These are phyloP conservation scores for Yamadazyma songkhlaensis DNA, from an alignment of 1,139 yeast genomes.

Conservation along the genomic window DNA sequence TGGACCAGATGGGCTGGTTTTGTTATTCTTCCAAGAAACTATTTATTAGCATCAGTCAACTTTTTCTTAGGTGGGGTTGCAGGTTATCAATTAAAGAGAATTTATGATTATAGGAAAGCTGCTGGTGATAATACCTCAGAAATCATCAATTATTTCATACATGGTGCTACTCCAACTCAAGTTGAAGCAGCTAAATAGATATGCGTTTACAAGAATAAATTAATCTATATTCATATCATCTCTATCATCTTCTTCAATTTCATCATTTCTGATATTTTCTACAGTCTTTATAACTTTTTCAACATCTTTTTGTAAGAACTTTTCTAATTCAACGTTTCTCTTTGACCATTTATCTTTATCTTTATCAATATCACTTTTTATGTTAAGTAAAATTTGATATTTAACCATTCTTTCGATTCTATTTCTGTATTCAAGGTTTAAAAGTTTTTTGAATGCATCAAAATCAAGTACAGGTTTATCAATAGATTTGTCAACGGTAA, in stretches of 20 bases:
- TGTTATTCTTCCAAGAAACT: conserved; percentile 86
- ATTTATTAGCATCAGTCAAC: conserved; percentile 86
- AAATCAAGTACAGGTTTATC: conserved; percentile 26
- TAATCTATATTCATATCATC: background rate
- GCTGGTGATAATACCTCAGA: conserved; percentile 50
- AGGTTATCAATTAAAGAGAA: conserved; percentile 74
- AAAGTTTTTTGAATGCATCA: conserved; percentile 26
- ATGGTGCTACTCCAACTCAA: conserved; percentile 29
- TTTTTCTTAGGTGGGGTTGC: conserved; percentile 92
- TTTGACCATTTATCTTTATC: conserved; percentile 41
- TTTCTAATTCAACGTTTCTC: conserved; percentile 36
- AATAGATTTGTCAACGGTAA: conserved; percentile 3
- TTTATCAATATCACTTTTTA: conserved; percentile 29
- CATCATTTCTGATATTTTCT: conserved; percentile 23
- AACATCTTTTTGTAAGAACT: conserved; percentile 29
- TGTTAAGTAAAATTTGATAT: conserved; percentile 32
- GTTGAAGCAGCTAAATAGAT: conserved; percentile 4
- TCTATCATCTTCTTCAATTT: conserved; percentile 10
- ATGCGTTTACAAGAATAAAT: background rate
- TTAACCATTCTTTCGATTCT: conserved; percentile 33
- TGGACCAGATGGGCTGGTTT: conserved; percentile 98
- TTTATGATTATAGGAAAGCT: conserved; percentile 57
- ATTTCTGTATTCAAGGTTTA: conserved; percentile 34
- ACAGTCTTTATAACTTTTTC: conserved; percentile 18
- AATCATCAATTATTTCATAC: conserved; percentile 55